Percentiles rank a stretch among this genome's conserved stretches.
phyloP scores from a whole-genome alignment of 2,329 filamentous ascomycete species.

The Chaetothyriales sp. region DNA sequence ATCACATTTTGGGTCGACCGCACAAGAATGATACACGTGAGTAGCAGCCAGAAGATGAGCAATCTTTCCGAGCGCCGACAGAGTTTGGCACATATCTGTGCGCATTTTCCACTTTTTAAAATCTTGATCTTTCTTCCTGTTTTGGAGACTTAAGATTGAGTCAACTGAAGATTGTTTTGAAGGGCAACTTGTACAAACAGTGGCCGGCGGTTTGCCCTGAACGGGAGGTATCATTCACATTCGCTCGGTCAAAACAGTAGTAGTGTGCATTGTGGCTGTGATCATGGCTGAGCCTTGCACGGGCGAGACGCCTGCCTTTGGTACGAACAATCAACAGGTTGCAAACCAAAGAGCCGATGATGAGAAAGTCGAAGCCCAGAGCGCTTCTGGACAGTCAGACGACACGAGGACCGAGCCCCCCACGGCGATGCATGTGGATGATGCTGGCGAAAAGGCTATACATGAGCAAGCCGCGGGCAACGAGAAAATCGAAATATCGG shows the following conservation, averaged over 20 bases:
- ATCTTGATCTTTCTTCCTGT: not conserved
- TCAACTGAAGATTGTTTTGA: not conserved
- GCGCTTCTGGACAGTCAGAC: not conserved
- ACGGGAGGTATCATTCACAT: too few species aligned
- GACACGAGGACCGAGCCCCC: not conserved
- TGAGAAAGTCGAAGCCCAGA: not conserved
- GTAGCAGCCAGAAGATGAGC: not conserved
- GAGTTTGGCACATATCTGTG: not conserved
- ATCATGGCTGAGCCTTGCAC: not conserved
- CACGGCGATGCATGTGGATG: not conserved
- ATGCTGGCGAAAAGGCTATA: not conserved
- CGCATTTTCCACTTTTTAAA: not conserved
- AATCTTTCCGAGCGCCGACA: not conserved
- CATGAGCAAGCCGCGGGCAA: not conserved
- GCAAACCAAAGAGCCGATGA: not conserved
- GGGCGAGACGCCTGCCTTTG: not conserved
- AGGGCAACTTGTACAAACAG: not conserved
- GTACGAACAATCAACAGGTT: not conserved
- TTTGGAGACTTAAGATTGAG: too few species aligned
- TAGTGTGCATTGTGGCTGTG: not conserved
- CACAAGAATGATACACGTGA: not conserved
- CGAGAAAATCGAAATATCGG: slow-evolving; percentile 30
- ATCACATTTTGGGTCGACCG: not conserved
- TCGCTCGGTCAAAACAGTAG: not conserved
- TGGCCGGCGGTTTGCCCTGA: too few species aligned